phyloP scores from a whole-genome alignment of 2,329 filamentous ascomycete species.

The Diaporthe sp. region DNA sequence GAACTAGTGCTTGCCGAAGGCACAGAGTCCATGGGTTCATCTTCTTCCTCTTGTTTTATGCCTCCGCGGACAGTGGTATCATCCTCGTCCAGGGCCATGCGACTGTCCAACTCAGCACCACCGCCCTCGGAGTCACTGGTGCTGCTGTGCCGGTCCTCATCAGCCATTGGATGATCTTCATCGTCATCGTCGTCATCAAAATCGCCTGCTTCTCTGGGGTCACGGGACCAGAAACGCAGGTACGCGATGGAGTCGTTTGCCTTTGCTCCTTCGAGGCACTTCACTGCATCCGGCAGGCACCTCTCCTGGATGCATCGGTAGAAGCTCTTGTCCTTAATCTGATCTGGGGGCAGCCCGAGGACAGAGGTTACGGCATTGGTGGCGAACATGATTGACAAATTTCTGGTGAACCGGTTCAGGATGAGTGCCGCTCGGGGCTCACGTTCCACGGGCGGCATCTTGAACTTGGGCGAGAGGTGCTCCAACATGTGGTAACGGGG shows the following conservation, averaged over 20 bases:
- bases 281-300: conserved; percentile 81
- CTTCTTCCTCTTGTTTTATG: conserved; percentile 52
- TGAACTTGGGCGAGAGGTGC: conserved; percentile 86
- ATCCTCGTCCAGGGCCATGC: conserved; percentile 58
- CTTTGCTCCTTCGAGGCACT: conserved; percentile 86
- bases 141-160: conserved; percentile 47
- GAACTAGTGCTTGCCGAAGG: conserved; percentile 37
- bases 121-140: conserved; percentile 59
- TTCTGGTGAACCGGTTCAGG: conserved; percentile 87
- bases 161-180: conserved; percentile 54
- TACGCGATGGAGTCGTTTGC: conserved; percentile 93
- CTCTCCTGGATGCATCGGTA: conserved; percentile 88
- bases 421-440: conserved; percentile 89
- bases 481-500: conserved; percentile 92
- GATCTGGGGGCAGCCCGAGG: conserved; percentile 77
- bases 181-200: conserved; percentile 59
- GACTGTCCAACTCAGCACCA: conserved; percentile 59
- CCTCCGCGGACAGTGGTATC: conserved; percentile 47
- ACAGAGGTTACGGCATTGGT: conserved; percentile 83
- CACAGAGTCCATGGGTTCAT: conserved; percentile 33
- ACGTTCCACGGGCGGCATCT: conserved; percentile 72
- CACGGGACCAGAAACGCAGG: conserved; percentile 85
- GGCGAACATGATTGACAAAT: conserved; percentile 87
- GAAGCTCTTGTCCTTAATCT: conserved; percentile 83
- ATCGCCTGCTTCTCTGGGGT: conserved; percentile 73